Evolutionary conservation across 192 early-diverging fungal species (phyloP), one percentile per base, ranked within the genome.

Genomic region (Coemansia sp.): DNA sequence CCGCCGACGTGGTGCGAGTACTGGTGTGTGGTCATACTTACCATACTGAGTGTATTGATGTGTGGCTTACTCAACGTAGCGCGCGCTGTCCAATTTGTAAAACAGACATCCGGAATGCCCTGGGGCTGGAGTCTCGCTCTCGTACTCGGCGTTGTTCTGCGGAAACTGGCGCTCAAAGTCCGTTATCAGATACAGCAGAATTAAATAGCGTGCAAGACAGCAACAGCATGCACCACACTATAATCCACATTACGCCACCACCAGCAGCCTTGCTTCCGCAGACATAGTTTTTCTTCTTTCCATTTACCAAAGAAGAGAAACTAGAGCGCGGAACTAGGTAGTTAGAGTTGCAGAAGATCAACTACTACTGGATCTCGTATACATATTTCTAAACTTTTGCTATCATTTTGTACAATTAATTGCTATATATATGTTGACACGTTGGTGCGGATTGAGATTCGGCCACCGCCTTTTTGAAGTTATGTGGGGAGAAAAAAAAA

Each of bases 11-110:
- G n/a, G 75, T 90, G 33, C 86, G 91, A 9, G 82, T 86, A 20
- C 83, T 93, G 9, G 54, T 82, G 29, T 93, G 91, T 64, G 71
- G 67, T 10, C 91, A 93, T 66, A 76, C 76, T 33, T 93, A 87
- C 71, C 91, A 93, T 71, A 65, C 65, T 12, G 79, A 79, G 10
- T 93, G 91, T 68, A 80, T 93, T 43, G 91, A 92, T 64, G 82
- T 71, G 42, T 86, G 82, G 82, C 70, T 85, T 3, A 80, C 71
- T 12, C 38, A 75, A 69, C 72, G 78, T 10, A 78, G 75, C 46
- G 55, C 76, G 1, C 52, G 72, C 12, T 85, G 82, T 38, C 82
- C 82, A 5, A 80, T 79, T 46, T 85, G 82, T 43, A 85, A 85
- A 43, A 38, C 63, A 9, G 78, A 85, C 36, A 49, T 47, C 5